Conservation (phyloP, 2,329 filamentous ascomycete genomes). For the Talaromyces sp. region DNA sequence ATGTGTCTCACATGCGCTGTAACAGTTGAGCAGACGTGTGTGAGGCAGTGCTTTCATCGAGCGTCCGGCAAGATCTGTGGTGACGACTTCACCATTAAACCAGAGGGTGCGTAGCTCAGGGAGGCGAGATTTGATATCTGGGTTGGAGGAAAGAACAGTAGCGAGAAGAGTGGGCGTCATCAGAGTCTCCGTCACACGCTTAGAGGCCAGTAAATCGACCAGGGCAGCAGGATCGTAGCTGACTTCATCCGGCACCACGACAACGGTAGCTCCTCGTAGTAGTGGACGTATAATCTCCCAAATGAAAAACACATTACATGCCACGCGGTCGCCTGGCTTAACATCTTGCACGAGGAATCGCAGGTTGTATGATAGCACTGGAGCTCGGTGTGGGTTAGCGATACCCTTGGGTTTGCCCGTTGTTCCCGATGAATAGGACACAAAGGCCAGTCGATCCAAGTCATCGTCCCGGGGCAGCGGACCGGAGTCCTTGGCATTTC, state of each 20-base stretch:
- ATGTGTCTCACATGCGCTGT: constrained; percentile 77
- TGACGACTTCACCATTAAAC: constrained; percentile 80
- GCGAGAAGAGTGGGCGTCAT: constrained; percentile 78
- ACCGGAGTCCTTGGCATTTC: constrained; percentile 41
- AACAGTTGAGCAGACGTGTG: constrained; percentile 68
- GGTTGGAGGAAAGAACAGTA: constrained; percentile 65
- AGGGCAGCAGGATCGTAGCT: constrained; percentile 73
- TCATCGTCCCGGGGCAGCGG: constrained; percentile 60
- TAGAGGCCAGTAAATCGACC: constrained; percentile 62
- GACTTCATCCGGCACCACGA: constrained; percentile 67
- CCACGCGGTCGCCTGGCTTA: constrained; percentile 66
- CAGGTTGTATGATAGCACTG: constrained; percentile 68
- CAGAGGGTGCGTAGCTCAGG: constrained; percentile 65
- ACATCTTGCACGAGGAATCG: constrained; percentile 67
- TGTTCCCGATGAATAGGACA: constrained; percentile 75
- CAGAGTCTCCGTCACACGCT: constrained; percentile 69
- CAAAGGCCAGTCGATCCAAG: constrained; percentile 68
- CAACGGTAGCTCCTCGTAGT: constrained; percentile 68
- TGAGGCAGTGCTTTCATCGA: constrained; percentile 64
- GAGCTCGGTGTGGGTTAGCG: constrained; percentile 69
- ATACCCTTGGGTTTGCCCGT: constrained; percentile 79
- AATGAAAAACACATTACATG: constrained; percentile 84
- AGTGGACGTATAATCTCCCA: constrained; percentile 79
- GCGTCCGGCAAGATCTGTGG: constrained; percentile 66
- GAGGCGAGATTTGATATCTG: constrained; percentile 58